Evolutionary conservation across 192 early-diverging fungal genomes (phyloP).

Genomic region (Gryganskiella cystojenkinii): DNA sequence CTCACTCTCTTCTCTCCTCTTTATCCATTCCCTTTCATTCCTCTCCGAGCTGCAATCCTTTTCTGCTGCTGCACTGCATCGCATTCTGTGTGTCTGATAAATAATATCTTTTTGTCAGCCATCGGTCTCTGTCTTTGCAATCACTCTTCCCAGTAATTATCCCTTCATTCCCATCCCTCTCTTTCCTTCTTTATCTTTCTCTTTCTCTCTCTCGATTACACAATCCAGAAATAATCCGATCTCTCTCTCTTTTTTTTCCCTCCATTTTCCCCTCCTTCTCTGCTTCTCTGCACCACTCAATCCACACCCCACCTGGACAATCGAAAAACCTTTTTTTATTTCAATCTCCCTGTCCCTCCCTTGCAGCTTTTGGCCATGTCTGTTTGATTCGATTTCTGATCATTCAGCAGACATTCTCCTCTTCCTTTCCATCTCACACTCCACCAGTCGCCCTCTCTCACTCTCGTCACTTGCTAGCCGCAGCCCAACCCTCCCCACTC

Average conservation of each 20-base stretch:
- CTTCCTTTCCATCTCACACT: not conserved
- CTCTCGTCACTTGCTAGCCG: not conserved
- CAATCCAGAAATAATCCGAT: slow-evolving; percentile 1
- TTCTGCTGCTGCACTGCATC: not conserved
- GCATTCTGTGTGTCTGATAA: slow-evolving; percentile 9
- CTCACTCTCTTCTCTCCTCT: not conserved
- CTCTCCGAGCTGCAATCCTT: too few species aligned
- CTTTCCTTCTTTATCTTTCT: not conserved
- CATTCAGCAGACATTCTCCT: not conserved
- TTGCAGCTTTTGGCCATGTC: not conserved
- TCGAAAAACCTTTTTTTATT: not conserved
- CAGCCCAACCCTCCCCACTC: not conserved
- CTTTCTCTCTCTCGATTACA: not conserved
- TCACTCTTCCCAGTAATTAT: slow-evolving; percentile 1
- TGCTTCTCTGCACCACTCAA: not conserved
- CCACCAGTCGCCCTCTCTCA: not conserved
- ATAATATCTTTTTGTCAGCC: not conserved
- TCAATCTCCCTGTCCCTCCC: not conserved
- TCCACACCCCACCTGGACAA: not conserved
- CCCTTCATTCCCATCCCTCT: not conserved
- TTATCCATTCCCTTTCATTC: not conserved
- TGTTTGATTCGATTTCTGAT: not conserved
- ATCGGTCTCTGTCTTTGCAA: not conserved
- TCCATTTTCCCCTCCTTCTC: not conserved
- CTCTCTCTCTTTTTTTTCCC: not conserved